phyloP scores from a whole-genome alignment of 2,329 filamentous ascomycete genomes.

The Diaporthe vaccinii region DNA sequence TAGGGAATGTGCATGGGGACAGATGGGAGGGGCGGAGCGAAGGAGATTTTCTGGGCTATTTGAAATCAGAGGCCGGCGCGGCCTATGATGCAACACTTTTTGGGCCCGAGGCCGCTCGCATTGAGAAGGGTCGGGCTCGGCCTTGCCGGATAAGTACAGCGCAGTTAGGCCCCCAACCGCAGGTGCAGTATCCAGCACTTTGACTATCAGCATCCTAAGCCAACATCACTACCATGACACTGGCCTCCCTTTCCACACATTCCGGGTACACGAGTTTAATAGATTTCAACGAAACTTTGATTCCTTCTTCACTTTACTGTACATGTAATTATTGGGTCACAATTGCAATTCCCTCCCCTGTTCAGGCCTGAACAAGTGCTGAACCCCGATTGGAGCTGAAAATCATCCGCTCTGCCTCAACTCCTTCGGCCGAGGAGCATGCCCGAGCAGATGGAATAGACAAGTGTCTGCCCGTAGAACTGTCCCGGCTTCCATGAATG shows the following conservation, averaged over 20 bases:
- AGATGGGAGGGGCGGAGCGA: neutral
- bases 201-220: neutral
- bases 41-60: conserved; percentile 27
- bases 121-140: conserved; percentile 38
- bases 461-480: neutral
- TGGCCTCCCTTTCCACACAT: neutral
- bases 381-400: neutral
- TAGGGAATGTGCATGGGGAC: conserved; percentile 34
- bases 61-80: conserved; percentile 36
- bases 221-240: neutral
- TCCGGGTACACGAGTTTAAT: neutral
- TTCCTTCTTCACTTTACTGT: neutral
- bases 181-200: neutral
- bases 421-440: neutral
- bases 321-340: too few species aligned
- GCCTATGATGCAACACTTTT: conserved; percentile 42
- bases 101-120: conserved; percentile 33
- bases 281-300: neutral
- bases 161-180: neutral
- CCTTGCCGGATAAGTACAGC: neutral
- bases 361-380: neutral
- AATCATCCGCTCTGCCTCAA: too few species aligned
- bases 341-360: too few species aligned
- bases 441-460: neutral
- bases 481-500: neutral